These are phyloP conservation scores for Ganoderma leucocontextum DNA, from an alignment of 1,284 basidiomycete genomes.

Conservation along the genomic window DNA sequence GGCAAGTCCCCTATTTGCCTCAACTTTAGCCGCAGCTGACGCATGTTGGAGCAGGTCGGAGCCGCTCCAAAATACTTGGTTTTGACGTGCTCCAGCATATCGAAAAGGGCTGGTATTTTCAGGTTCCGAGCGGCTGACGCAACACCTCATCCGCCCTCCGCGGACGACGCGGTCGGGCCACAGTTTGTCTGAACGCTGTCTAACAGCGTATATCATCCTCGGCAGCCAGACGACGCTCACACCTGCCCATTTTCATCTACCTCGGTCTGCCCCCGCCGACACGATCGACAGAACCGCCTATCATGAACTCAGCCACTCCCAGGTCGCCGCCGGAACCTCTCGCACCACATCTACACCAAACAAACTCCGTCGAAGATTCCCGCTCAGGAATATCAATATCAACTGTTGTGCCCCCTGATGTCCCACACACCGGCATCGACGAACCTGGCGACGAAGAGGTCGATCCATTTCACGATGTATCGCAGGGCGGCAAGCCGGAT, in stretches of 20 bases:
- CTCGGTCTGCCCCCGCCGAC: background rate
- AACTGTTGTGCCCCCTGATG: background rate
- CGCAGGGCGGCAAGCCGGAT: constrained; percentile 41
- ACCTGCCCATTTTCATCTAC: background rate
- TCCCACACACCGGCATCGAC: background rate
- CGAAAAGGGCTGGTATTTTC: background rate
- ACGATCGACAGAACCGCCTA: background rate
- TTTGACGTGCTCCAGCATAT: background rate
- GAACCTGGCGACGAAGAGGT: background rate
- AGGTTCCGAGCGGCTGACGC: background rate
- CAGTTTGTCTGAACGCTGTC: background rate
- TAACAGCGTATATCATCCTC: background rate
- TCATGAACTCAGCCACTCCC: background rate
- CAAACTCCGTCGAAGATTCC: background rate
- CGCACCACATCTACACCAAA: background rate
- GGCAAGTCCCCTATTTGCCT: background rate
- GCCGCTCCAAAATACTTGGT: background rate
- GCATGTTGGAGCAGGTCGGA: background rate
- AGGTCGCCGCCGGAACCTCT: background rate
- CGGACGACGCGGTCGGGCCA: background rate
- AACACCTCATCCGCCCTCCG: background rate
- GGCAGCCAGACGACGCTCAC: background rate
- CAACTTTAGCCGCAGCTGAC: background rate
- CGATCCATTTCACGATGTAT: background rate
- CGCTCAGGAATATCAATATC: background rate